Conservation (phyloP, 23 red algal genomes). For the Gracilariopsis chorda region DNA sequence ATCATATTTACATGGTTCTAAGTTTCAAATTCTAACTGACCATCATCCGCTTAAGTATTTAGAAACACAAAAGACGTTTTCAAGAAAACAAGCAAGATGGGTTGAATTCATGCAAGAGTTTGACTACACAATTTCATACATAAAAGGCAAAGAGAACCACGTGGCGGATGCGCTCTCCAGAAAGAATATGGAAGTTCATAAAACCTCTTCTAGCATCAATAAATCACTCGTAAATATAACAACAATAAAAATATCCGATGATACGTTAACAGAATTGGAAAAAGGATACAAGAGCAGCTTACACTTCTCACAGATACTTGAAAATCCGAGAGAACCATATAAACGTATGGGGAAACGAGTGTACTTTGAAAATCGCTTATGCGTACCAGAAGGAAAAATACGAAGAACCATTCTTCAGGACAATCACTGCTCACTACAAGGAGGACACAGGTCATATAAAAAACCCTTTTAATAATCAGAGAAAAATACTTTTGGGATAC, state of each 20-base stretch:
- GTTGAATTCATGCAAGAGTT: not conserved
- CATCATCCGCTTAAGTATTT: not conserved
- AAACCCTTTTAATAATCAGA: not conserved
- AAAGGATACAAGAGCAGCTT: not conserved
- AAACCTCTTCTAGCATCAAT: not conserved
- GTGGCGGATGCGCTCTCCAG: not conserved
- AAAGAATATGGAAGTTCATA: not conserved
- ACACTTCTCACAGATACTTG: not conserved
- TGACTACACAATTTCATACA: not conserved
- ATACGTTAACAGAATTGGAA: not conserved
- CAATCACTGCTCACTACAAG: not conserved
- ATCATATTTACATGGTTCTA: not conserved
- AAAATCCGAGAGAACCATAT: slow-evolving; percentile 5
- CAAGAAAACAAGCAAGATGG: not conserved
- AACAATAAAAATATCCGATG: not conserved
- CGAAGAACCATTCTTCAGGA: not conserved
- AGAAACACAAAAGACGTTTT: not conserved
- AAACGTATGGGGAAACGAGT: not conserved
- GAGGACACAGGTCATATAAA: not conserved
- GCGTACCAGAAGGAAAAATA: slow-evolving; percentile 11
- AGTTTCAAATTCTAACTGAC: not conserved
- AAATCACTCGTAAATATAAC: not conserved
- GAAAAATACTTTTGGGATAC: slow-evolving; percentile 17
- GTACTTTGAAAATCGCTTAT: slow-evolving; percentile 3
- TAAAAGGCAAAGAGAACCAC: not conserved